Evolutionary conservation across 495 filamentous ascomycete species (phyloP).

Genomic region (Annulohypoxylon moriforme): DNA sequence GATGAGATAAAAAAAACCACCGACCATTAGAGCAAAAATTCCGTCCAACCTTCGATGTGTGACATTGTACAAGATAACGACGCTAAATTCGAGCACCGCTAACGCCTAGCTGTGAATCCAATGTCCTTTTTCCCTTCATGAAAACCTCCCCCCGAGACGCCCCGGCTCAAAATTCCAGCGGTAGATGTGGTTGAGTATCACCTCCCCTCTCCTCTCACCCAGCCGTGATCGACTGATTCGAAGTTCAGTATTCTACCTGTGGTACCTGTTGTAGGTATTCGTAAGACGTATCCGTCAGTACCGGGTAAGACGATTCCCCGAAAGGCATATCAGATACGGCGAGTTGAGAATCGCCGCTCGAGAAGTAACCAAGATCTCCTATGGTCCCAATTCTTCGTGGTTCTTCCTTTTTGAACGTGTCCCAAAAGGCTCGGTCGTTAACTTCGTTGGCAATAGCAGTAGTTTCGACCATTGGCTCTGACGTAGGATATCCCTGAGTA

Average conservation of each 20-base stretch:
- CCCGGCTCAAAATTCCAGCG: not conserved
- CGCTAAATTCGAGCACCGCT: constrained; percentile 11
- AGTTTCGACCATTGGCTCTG: constrained; percentile 29
- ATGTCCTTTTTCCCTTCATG: constrained; percentile 12
- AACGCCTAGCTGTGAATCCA: constrained; percentile 17
- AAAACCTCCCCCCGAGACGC: not conserved
- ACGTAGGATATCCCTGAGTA: constrained; percentile 19
- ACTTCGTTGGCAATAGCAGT: constrained; percentile 34
- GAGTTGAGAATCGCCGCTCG: constrained; percentile 49
- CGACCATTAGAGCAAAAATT: constrained; percentile 19
- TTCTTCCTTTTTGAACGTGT: constrained; percentile 49
- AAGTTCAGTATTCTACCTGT: constrained; percentile 18
- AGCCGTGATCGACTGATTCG: not conserved
- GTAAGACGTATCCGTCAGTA: constrained; percentile 26
- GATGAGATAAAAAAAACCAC: not conserved
- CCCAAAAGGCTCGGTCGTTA: constrained; percentile 39
- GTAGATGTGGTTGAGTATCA: not conserved
- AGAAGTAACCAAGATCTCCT: constrained; percentile 56
- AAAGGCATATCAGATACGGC: constrained; percentile 40
- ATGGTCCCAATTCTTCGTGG: constrained; percentile 48
- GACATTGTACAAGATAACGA: constrained; percentile 15
- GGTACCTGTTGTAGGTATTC: constrained; percentile 34
- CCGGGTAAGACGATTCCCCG: constrained; percentile 31
- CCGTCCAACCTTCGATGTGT: constrained; percentile 11
- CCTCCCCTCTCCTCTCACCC: not conserved